Evolutionary conservation across 805 yeast genomes (phyloP).

Genomic region (Millerozyma miso): DNA sequence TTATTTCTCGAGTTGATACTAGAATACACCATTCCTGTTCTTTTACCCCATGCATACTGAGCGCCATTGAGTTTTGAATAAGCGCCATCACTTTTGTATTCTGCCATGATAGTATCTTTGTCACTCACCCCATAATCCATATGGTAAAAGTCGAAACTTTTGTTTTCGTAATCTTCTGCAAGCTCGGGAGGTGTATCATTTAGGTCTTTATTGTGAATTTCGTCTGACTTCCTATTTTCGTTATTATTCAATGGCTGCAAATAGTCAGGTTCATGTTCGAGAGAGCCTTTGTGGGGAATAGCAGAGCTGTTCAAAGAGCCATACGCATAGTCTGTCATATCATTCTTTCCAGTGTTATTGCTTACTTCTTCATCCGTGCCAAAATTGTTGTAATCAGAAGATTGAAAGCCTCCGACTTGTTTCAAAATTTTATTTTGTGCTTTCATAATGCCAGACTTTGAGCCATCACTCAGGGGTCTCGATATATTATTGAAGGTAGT

Average conservation of each 20-base stretch:
- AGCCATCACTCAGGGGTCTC: background rate
- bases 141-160: constrained; percentile 6
- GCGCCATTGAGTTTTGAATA: constrained; percentile 1
- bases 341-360: constrained; percentile 18
- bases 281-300: background rate
- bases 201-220: background rate
- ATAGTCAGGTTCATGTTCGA: background rate
- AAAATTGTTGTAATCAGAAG: background rate
- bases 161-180: constrained; percentile 3
- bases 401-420: background rate
- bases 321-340: constrained; percentile 5
- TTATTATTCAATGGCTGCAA: background rate
- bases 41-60: constrained; percentile 6
- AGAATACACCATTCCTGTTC: background rate
- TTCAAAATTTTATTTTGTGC: background rate
- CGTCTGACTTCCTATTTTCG: background rate
- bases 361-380: constrained; percentile 13
- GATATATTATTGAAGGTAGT: background rate
- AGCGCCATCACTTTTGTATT: constrained; percentile 2
- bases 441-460: background rate
- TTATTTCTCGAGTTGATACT: background rate
- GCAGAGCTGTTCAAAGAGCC: background rate
- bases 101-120: constrained; percentile 3
- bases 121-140: constrained; percentile 4
- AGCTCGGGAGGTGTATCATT: constrained; percentile 5